Base-by-base conservation (phyloP, 2,329 filamentous ascomycete species). In the Ceratocystis variospora region DNA sequence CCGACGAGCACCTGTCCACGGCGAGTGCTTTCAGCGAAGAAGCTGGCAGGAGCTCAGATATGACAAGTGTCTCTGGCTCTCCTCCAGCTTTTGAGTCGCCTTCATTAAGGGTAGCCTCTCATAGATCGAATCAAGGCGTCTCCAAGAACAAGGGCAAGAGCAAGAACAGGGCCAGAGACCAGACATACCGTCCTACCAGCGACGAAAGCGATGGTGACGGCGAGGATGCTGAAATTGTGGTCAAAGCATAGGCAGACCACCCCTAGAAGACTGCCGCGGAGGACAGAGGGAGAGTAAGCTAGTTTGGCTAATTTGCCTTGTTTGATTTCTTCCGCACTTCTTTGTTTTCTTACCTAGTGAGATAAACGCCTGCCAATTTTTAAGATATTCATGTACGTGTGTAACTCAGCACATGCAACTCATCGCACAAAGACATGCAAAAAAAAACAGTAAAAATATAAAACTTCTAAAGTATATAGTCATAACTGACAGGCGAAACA, bases 1-100 rank as follows among this genome's bases (percentile, higher is more conserved):
- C 55, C 31, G 53, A 67, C 28, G 61, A 64, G 12, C n/a, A 31
- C 17, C 41, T 65, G 33, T 64, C 31, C 17, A 28, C 46, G 12
- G 17, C 25, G 28, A 33, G 53, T 22, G 25, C 5, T 28, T 17
- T 57, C 4, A 33, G 10, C 22, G 48, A n/a, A 25, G 17, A 12
- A 10, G 25, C 22, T 1, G 22, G 28, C 3, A 57, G 31, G 22
- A 19, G 19, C 48, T 31, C 53, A 7, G 22, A 57, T 31, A 17
- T 10, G 28, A 28, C 25, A 10, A 28, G 19, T 17, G 10, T 31
- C 4, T 4, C 53, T 31, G 25, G 28, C 22, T 53, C 48, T 53
- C 48, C 48, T n/a, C n/a, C 6, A 12, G 1, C 28, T 33, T 3
- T 17, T 6, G 28, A n/a, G 25, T 33, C 53, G 3, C 5, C 22